These are phyloP conservation scores for Alternaria infectoria DNA, from an alignment of 2,329 filamentous ascomycete genomes.

Conservation along the genomic window DNA sequence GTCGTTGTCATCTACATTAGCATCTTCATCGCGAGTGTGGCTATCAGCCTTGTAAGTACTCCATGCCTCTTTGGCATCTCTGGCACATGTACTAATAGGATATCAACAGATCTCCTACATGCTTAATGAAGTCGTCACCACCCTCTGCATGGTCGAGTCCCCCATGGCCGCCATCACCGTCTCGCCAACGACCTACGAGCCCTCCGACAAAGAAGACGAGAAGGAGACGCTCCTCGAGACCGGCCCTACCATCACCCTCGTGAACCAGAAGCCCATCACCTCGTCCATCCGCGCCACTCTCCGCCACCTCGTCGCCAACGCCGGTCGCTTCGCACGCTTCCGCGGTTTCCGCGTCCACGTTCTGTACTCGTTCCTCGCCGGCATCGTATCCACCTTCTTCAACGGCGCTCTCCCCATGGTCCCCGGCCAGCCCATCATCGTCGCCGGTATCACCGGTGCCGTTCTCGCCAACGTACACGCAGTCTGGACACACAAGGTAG, in stretches of 20 bases:
- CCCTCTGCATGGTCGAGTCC: constrained; percentile 69
- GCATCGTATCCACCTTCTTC: constrained; percentile 55
- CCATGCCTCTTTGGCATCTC: background rate
- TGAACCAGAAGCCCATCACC: constrained; percentile 66
- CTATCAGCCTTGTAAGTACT: constrained; percentile 50
- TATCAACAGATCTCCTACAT: constrained; percentile 58
- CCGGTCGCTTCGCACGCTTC: constrained; percentile 70
- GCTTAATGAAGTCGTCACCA: constrained; percentile 64
- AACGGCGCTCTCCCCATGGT: constrained; percentile 47
- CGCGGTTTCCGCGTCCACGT: constrained; percentile 67
- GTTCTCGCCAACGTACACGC: constrained; percentile 72
- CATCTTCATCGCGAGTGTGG: constrained; percentile 50
- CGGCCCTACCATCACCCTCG: constrained; percentile 49
- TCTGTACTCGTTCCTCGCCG: constrained; percentile 40
- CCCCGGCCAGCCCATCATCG: constrained; percentile 58
- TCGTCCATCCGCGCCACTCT: constrained; percentile 64
- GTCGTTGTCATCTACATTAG: constrained; percentile 41
- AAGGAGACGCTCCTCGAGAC: constrained; percentile 49
- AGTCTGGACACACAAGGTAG: constrained; percentile 85
- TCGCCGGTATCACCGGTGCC: constrained; percentile 64
- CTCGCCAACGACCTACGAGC: constrained; percentile 54
- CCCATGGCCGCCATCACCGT: constrained; percentile 59
- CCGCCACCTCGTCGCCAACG: constrained; percentile 66
- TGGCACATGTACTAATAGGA: background rate
- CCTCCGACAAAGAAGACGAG: constrained; percentile 49